phyloP scores from a whole-genome alignment of 1,284 basidiomycete genomes.

The Papiliotrema laurentii region DNA sequence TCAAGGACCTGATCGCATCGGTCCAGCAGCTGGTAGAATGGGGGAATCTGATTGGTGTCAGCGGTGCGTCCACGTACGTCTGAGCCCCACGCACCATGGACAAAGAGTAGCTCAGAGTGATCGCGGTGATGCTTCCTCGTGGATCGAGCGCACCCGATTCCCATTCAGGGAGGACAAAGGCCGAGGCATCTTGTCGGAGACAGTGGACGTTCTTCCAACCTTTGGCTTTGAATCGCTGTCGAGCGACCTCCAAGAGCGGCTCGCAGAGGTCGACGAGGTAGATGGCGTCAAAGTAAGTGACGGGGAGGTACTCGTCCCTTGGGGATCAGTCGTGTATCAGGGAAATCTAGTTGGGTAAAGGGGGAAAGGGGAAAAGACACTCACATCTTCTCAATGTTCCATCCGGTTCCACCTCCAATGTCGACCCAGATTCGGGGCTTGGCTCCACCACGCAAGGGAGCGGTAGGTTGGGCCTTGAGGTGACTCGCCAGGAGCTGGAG shows the following conservation, averaged over 20 bases:
- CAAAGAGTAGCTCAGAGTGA: constrained; percentile 68
- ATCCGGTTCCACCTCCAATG: constrained; percentile 75
- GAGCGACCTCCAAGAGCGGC: constrained; percentile 67
- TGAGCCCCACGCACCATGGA: constrained; percentile 56
- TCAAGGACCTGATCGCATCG: constrained; percentile 66
- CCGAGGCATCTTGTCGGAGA: constrained; percentile 68
- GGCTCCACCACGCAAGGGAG: not conserved
- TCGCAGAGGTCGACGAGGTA: constrained; percentile 74
- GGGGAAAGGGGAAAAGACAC: too few species aligned
- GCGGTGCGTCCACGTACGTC: not conserved
- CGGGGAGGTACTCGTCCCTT: constrained; percentile 69
- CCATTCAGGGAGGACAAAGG: constrained; percentile 65
- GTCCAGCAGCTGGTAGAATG: constrained; percentile 65
- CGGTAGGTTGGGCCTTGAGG: constrained; percentile 52
- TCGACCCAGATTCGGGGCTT: constrained; percentile 65
- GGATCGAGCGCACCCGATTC: constrained; percentile 52
- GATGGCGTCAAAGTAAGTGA: constrained; percentile 61
- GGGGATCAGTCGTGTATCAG: not conserved
- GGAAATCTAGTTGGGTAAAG: too few species aligned
- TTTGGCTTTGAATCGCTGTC: constrained; percentile 61
- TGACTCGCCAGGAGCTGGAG: constrained; percentile 65
- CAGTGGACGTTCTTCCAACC: constrained; percentile 74
- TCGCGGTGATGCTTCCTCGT: constrained; percentile 57
- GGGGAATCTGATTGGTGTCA: constrained; percentile 59
- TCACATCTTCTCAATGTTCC: constrained; percentile 73